A percentile compares a stretch with the other conserved stretches of the same genome.
Evolutionary conservation across 2,329 filamentous ascomycete genomes (phyloP).

Genomic region (Beauveria sp.): DNA sequence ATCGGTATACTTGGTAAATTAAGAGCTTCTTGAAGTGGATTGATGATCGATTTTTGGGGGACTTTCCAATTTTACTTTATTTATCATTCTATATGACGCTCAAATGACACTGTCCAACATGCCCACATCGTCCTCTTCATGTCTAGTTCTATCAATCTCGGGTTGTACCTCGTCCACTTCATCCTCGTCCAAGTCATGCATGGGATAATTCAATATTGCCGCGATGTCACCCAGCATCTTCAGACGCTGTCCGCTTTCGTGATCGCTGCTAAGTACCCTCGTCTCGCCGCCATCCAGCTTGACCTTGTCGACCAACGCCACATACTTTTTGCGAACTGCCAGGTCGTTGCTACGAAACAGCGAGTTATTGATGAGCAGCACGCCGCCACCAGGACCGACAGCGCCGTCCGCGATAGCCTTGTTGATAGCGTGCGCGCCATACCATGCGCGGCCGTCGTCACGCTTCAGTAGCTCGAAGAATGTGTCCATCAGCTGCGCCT

Average conservation of each 20-base stretch:
- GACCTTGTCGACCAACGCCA: conserved; percentile 81
- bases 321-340: conserved; percentile 68
- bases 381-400: conserved; percentile 77
- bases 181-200: conserved; percentile 72
- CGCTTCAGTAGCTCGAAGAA: conserved; percentile 71
- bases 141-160: conserved; percentile 12
- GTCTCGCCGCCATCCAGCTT: conserved; percentile 79
- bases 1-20: too few relatives aligned
- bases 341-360: conserved; percentile 81
- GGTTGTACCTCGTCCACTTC: conserved; percentile 33
- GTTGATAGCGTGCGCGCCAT: conserved; percentile 76
- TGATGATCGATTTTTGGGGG: too few relatives aligned
- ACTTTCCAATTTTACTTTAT: not conserved
- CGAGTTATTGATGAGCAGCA: conserved; percentile 78
- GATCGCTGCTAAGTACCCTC: conserved; percentile 81
- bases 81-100: not conserved
- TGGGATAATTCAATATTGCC: conserved; percentile 81
- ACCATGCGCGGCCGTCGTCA: conserved; percentile 86
- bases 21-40: too few relatives aligned
- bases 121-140: conserved; percentile 22
- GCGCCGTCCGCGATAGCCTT: conserved; percentile 79
- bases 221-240: conserved; percentile 82
- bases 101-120: conserved; percentile 29
- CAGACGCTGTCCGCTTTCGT: conserved; percentile 83
- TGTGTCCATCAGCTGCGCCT: conserved; percentile 76